These are phyloP conservation scores for Agroathelia rolfsii DNA, from an alignment of 1,284 basidiomycete genomes.

Conservation along the genomic window DNA sequence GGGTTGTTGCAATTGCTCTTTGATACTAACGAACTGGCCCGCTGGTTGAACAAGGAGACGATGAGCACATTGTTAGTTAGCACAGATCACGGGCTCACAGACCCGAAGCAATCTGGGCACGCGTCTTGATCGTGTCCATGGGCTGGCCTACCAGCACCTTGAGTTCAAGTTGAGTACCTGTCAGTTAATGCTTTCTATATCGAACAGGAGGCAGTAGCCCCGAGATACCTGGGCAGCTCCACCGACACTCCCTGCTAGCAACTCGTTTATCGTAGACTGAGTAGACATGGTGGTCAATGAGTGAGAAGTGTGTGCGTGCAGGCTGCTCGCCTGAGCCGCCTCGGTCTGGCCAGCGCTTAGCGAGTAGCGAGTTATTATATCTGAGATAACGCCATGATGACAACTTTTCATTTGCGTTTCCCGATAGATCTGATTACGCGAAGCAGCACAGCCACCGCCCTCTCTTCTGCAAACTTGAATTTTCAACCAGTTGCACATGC, in stretches of 20 bases:
- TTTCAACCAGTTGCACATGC: too few relatives aligned
- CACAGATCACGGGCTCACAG: conserved; percentile 8
- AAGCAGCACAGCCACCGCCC: too few relatives aligned
- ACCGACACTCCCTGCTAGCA: conserved; percentile 69
- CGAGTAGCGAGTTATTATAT: too few relatives aligned
- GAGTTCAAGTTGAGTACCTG: conserved; percentile 25
- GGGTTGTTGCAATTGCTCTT: conserved; percentile 4
- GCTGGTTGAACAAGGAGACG: conserved; percentile 11
- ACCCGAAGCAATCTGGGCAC: conserved; percentile 74
- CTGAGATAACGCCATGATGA: too few relatives aligned
- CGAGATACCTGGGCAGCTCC: conserved; percentile 70
- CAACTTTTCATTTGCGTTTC: too few relatives aligned
- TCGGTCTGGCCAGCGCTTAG: too few relatives aligned
- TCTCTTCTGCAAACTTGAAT: too few relatives aligned
- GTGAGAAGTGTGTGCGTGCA: neutral
- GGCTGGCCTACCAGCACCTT: conserved; percentile 86
- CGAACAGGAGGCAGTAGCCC: neutral
- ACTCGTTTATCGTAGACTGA: conserved; percentile 53
- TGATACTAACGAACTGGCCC: conserved; percentile 67
- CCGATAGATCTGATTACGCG: too few relatives aligned
- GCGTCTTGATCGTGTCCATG: conserved; percentile 80
- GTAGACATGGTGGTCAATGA: neutral
- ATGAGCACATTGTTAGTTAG: conserved; percentile 11
- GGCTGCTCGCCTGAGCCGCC: too few relatives aligned
- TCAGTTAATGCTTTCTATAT: neutral